Base-by-base conservation (phyloP, 2,329 filamentous ascomycete genomes). In the Hymenoscyphus albidus region DNA sequence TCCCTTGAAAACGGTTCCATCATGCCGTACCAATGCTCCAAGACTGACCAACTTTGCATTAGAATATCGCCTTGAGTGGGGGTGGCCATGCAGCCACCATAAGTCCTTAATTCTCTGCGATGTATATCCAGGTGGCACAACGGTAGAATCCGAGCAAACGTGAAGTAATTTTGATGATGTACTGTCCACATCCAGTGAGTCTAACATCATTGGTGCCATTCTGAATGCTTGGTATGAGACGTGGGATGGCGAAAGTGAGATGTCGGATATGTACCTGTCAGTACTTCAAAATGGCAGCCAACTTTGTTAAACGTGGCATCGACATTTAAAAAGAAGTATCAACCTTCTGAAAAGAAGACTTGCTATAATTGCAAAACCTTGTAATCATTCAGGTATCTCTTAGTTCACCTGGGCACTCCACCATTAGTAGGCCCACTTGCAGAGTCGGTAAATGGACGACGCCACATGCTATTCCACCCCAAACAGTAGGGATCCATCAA, bases 41-140 rank as follows among this genome's bases (percentile, higher is more conserved):
- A 76, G 64, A 58, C 71, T 75, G 60, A 69, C 67, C 22, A 76
- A 67, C 14, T 69, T 70, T 27, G 71, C 69, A 63, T 76, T 63
- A 4, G 69, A 67, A 65, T 74, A 75, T 55, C 73, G 69, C 32
- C 67, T 71, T 12, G 70, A 73, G 63, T 74, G 72, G 60, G 71
- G 72, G 61, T 74, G 68, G 4, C 74, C 74, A 65, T 76, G 74
- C 16, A 74, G 62, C 64, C 67, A 71, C 73, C 74, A 76, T n/a
- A 74, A 67, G 12, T 73, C 69, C 57, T 69, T 72, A 1, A 67
- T 65, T 55, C 67, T 67, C 57, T 69, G 68, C 13, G 71, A 69
- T 10, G 71, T 70, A 32, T 68, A 60, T 6, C 67, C 62, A 44
- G 71, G 69, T 14, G 70, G 70, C 58, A 74, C 59, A 31, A 75